Evolutionary conservation across 2,329 filamentous ascomycete genomes (phyloP).

Genomic region (Hymenotorrendiella dingleyae): DNA sequence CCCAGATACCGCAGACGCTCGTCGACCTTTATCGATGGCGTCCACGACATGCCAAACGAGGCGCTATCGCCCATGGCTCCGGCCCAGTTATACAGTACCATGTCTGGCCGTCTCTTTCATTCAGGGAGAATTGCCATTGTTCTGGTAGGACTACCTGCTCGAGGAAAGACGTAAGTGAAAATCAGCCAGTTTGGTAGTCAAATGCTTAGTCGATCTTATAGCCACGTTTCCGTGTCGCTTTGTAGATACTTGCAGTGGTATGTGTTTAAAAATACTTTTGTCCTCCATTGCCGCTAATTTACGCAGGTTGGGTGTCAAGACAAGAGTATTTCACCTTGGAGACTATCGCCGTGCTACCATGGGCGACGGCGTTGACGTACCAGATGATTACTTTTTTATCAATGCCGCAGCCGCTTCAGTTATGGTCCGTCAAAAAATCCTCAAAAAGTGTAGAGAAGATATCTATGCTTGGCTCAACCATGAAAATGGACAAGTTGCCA

Average conservation of each 20-base stretch:
- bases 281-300: slow-evolving; percentile 3
- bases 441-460: slow-evolving; percentile 95
- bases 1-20: slow-evolving; percentile 87
- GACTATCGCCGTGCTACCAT: slow-evolving; percentile 93
- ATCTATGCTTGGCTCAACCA: slow-evolving; percentile 95
- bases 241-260: slow-evolving; percentile 89
- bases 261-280: slow-evolving; percentile 19
- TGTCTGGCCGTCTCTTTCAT: slow-evolving; percentile 94
- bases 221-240: slow-evolving; percentile 91
- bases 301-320: slow-evolving; percentile 86
- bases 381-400: slow-evolving; percentile 96
- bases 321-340: slow-evolving; percentile 92
- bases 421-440: slow-evolving; percentile 91
- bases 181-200: neutral
- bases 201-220: slow-evolving; percentile 31
- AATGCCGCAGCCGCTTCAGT: slow-evolving; percentile 89
- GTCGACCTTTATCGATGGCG: slow-evolving; percentile 94
- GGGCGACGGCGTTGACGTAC: slow-evolving; percentile 75
- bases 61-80: slow-evolving; percentile 69
- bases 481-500: slow-evolving; percentile 96
- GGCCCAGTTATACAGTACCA: slow-evolving; percentile 95
- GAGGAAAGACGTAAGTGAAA: slow-evolving; percentile 86
- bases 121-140: slow-evolving; percentile 96
- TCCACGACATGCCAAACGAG: slow-evolving; percentile 85
- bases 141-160: slow-evolving; percentile 89